These are phyloP conservation scores for Anethum foeniculum DNA, from an alignment of 140 eudicot species.

Conservation along the genomic window DNA sequence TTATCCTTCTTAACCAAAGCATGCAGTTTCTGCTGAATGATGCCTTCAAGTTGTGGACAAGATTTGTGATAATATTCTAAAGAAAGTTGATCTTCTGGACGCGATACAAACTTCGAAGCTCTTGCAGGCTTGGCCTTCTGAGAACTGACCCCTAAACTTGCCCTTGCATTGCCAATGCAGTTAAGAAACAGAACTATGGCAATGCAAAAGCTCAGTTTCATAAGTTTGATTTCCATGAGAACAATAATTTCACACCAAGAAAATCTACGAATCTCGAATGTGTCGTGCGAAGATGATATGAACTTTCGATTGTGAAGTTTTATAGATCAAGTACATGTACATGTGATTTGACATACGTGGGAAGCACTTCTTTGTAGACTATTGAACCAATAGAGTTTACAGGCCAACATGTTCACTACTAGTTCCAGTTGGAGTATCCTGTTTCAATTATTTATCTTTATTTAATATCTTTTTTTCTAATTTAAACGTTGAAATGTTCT, in stretches of 20 bases:
- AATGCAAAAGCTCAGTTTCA: neutral
- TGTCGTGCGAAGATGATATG: neutral
- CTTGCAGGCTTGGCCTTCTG: neutral
- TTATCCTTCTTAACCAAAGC: constrained; percentile 21
- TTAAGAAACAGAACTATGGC: constrained; percentile 3
- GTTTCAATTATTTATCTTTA: neutral
- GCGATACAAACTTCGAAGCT: neutral
- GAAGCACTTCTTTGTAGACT: constrained; percentile 1
- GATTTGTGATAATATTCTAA: constrained; percentile 10
- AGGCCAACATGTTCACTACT: constrained; percentile 10
- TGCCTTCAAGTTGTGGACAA: constrained; percentile 29
- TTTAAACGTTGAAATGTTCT: neutral
- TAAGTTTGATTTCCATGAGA: neutral
- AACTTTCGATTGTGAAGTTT: neutral
- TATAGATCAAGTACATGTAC: neutral
- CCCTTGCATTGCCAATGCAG: neutral
- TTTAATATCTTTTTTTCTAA: neutral
- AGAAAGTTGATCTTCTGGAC: constrained; percentile 7
- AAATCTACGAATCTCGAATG: neutral
- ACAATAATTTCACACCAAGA: neutral
- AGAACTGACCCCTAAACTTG: neutral
- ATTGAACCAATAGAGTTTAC: neutral
- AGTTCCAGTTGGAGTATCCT: neutral
- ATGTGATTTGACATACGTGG: constrained; percentile 2
- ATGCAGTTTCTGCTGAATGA: constrained; percentile 15